Evolutionary conservation across 73 alveolate species (phyloP), one percentile per base, ranked within the genome.

Genomic region (Durusdinium trenchii): DNA sequence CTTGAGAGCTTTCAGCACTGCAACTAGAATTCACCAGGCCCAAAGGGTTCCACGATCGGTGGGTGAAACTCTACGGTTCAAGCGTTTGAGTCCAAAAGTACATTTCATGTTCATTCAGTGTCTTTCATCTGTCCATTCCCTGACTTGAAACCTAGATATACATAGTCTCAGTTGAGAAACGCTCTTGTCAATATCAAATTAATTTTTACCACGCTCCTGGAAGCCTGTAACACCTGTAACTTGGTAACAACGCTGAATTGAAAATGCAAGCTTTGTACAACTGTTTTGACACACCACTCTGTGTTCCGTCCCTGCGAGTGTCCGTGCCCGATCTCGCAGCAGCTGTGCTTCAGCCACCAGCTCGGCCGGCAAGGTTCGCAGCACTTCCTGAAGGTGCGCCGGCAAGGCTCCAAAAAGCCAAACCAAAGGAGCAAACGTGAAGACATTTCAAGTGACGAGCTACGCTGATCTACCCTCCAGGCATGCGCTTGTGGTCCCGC

Each of bases 281-380:
- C 32, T 57, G 23, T 16, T 12, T 57, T 57, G 23, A 57, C 12
- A 16, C 23, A 12, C 69, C 23, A 12, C 69, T 23, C 32, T 60
- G 18, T 32, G n/a, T 57, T 16, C 12, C 23, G 23, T 57, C 69
- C 73, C 73, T 2, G 30, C 73, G 73, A 23, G 18, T 60, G 69
- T 57, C 48, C 54, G 36, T 5, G 51, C 99, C 7, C 99, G 90
- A 28, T 99, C 99, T 47, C 99, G 95, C 91, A 99, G n/a, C 45
- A 73, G 60, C 95, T 99, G 99, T 16, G 99, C 99, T 84, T 99
- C 99, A 1, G 99, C 99, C 99, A 99, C 99, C 60, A 99, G 92
- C 92, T 99, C 99, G 14, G 99, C 99, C 6, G 99, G 99, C 60
- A 99, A 95, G 4, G 99, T 94, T 7, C 99, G 97, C 28, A 99